Evolutionary conservation across 2,329 filamentous ascomycete genomes (phyloP).

Genomic region (Fusarium nematophilum): DNA sequence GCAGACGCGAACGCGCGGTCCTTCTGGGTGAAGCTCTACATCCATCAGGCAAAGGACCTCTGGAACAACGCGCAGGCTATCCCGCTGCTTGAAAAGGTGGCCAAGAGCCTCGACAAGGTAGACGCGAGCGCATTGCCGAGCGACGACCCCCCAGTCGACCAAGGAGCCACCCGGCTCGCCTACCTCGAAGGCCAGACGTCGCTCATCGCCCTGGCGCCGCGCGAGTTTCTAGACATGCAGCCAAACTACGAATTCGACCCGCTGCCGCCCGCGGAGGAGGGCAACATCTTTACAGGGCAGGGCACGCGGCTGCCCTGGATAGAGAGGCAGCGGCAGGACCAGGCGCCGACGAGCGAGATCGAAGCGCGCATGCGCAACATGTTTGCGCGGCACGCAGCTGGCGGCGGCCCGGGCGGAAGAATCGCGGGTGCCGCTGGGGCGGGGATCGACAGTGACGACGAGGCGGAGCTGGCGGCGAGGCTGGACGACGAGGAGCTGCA

Average conservation of each 20-base stretch:
- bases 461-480: conserved; percentile 42
- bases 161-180: conserved; percentile 76
- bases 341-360: conserved; percentile 30
- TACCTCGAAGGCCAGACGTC: conserved; percentile 80
- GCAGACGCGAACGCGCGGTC: conserved; percentile 70
- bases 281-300: conserved; percentile 54
- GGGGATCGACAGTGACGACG: conserved; percentile 39
- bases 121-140: conserved; percentile 53
- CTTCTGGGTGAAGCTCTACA: conserved; percentile 81
- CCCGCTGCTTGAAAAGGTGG: conserved; percentile 75
- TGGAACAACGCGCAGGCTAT: conserved; percentile 85
- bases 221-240: conserved; percentile 69
- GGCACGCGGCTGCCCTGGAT: conserved; percentile 34
- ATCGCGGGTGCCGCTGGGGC: conserved; percentile 20
- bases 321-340: conserved; percentile 10
- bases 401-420: conserved; percentile 3
- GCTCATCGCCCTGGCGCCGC: conserved; percentile 77
- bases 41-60: conserved; percentile 79
- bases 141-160: conserved; percentile 54
- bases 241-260: conserved; percentile 85
- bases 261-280: conserved; percentile 73
- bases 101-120: conserved; percentile 63
- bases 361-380: conserved; percentile 46
- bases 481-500: conserved; percentile 48
- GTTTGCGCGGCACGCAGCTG: conserved; percentile 37